Evolutionary conservation across 140 eudicot species (phyloP), one percentile per base, ranked within the genome.

Genomic region (Flaveria floridana): DNA sequence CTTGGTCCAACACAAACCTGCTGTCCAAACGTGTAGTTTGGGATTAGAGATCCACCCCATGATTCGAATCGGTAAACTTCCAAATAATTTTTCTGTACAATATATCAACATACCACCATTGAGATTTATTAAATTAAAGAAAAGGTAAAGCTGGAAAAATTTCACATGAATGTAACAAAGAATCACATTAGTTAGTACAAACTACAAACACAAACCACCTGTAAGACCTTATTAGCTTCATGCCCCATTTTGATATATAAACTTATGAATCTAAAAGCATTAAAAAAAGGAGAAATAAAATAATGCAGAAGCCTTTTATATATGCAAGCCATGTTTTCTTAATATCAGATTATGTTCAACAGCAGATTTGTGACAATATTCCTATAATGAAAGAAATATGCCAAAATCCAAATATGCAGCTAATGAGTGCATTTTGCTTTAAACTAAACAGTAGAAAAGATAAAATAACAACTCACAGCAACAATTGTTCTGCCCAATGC

Each of bases 1-100:
- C 25, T 50, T 72, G 70, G 74, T 34, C 44, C 53, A 57, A n/a
- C 76, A 67, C 85, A 59, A 76, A 94, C 99, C 99, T 94, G 97
- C 61, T 94, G 97, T 77, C 97, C 96, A 65, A 77, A 46, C 50
- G 83, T 73, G 85, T 88, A 94, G 65, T 89, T 85, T 34, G 99
- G 99, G 79, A 94, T 90, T 73, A 94, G 55, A 37, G 96, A 90
- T 80, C 97, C 96, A 79, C 96, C 97, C 99, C 99, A 94, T 55
- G 89, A 80, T 71, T 94, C 99, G 65, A 85, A 94, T 73, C 92
- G 86, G 47, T 94, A 94, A 51, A 94, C 92, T 28, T 94, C 99
- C 90, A 91, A 62, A 79, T 94, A 94, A 78, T 94, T 94, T 91
- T 83, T 94, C 99, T 94, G 87, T 28, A 61, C 68, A 74, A 78